phyloP scores from a whole-genome alignment of 805 yeast genomes.

The Geotrichum ghanense region DNA sequence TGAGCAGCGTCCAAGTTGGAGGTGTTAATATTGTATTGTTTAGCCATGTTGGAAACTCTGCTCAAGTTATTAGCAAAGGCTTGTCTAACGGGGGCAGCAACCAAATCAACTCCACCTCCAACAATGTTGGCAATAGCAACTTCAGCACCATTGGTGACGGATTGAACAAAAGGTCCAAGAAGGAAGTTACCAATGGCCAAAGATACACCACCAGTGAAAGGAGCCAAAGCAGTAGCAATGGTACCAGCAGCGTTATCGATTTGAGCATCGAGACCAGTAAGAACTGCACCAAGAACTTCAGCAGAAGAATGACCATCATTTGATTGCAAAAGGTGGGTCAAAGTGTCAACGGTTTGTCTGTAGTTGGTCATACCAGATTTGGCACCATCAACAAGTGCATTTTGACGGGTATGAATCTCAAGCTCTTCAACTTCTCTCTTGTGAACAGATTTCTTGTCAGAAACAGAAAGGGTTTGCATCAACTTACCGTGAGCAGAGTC shows the following conservation, averaged over 20 bases:
- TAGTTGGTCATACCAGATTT: slow-evolving; percentile 13
- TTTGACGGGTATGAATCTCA: not conserved
- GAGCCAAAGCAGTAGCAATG: slow-evolving; percentile 12
- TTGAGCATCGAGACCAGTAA: slow-evolving; percentile 26
- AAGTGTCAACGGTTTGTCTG: slow-evolving; percentile 11
- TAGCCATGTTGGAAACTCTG: not conserved
- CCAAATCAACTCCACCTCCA: slow-evolving; percentile 11
- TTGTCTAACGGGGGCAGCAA: slow-evolving; percentile 6
- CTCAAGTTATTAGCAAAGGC: not conserved
- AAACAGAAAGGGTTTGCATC: too few species aligned
- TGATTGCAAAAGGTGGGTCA: not conserved
- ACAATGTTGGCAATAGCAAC: slow-evolving; percentile 17
- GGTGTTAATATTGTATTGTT: not conserved
- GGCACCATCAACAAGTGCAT: slow-evolving; percentile 6
- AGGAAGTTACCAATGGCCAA: slow-evolving; percentile 13
- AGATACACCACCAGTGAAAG: slow-evolving; percentile 19
- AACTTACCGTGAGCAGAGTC: not conserved
- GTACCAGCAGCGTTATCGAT: slow-evolving; percentile 21
- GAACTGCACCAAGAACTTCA: slow-evolving; percentile 12
- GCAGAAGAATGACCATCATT: slow-evolving; percentile 6
- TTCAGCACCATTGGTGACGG: slow-evolving; percentile 24
- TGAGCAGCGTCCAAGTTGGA: not conserved
- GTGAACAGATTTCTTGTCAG: too few species aligned
- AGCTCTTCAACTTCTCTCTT: too few species aligned
- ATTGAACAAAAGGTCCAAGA: slow-evolving; percentile 23